A percentile compares a stretch with the other conserved stretches of the same genome.
These are phyloP conservation scores for Nicotiana otophora DNA, from an alignment of 257 asterid genomes.

Conservation along the genomic window DNA sequence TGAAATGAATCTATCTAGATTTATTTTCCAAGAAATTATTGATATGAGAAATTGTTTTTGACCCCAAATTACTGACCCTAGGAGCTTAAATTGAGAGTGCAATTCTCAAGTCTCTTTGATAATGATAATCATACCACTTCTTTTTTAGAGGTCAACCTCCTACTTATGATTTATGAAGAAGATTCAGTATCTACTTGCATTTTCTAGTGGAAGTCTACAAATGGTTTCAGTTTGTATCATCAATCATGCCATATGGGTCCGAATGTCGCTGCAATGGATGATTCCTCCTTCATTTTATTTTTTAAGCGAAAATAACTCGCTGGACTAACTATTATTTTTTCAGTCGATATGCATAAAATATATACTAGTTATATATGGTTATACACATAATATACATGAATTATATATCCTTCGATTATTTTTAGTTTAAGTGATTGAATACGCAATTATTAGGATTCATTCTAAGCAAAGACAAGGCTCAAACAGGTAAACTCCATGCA, in stretches of 20 bases:
- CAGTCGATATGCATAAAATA: too few species aligned
- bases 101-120: background rate
- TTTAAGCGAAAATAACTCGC: too few species aligned
- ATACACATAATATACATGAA: too few species aligned
- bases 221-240: background rate
- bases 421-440: too few species aligned
- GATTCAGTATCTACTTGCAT: conserved; percentile 2
- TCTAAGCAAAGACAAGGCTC: too few species aligned
- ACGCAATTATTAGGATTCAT: too few species aligned
- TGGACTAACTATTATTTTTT: too few species aligned
- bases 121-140: background rate
- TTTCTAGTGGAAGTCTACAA: background rate
- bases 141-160: background rate
- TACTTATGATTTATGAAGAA: conserved; percentile 2
- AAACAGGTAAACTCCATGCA: too few species aligned
- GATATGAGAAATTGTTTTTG: background rate
- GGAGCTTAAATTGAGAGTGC: background rate
- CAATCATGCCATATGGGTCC: background rate
- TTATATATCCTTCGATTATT: too few species aligned
- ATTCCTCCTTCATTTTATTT: background rate
- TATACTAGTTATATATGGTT: too few species aligned
- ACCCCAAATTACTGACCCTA: background rate
- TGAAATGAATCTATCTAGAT: too few species aligned
- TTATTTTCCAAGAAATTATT: too few species aligned
- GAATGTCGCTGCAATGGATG: background rate